Base-by-base conservation (phyloP, 192 early-diverging fungal species). In the Linnemannia exigua region DNA sequence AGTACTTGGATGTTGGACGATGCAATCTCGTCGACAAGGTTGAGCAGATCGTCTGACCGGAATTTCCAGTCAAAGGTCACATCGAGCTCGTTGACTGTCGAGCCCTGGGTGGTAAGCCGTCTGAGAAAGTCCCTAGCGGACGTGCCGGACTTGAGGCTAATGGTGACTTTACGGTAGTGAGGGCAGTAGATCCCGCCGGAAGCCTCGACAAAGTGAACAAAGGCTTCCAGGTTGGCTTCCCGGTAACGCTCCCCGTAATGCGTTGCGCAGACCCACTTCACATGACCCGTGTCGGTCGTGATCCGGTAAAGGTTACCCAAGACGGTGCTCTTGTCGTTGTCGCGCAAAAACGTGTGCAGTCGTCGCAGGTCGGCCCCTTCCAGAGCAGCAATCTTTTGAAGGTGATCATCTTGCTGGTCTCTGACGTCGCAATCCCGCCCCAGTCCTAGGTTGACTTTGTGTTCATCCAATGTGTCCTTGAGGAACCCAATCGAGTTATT, bases 191-290 rank as follows among this genome's bases (percentile, higher is more conserved):
- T 20, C 4, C 76, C 76, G 3, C 28, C 46, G 19, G 61, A 44
- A 8, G 25, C 50, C 67, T 78, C 37, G n/a, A 78, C 48, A 2
- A 50, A 37, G 28, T 70, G 68, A 16, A 78, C 48, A 51, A 78
- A 78, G 15, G 47, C 22, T 15, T 38, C 22, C 67, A 70, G 48
- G 11, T 78, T 70, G 47, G 67, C 50, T 22, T 16, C 36, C 5
- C 74, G 51, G 11, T 61, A 61, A 7, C 28, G 22, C 8, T 61
- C 38, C 6, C 75, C 28, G 61, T 68, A 77, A 38, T 83, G 81
- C 20, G 77, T 76, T 25, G 77, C 44, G 47, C 81, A 83, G 36
- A 83, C 81, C 81, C 81, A 83, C 22, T 83, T 83, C 46, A 83
- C 81, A 25, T 83, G 75, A 25, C 81, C 75, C 28, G 73, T 8